Evolutionary conservation across 139 green algal genomes (phyloP).

Genomic region (Nannochloris sp.): DNA sequence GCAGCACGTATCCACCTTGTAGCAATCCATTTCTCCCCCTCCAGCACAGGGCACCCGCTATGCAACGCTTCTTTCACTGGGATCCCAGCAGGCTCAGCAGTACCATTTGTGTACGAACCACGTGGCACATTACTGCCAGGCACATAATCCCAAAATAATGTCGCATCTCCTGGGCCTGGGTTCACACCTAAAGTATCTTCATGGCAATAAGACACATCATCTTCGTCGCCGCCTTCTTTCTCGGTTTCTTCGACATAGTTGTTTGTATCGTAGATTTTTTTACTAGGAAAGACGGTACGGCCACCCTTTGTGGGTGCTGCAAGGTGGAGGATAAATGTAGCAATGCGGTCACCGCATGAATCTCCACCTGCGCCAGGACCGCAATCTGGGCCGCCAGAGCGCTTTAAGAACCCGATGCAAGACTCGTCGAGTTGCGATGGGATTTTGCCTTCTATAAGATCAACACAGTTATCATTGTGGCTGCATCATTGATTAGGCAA

Average conservation of each 20-base stretch:
- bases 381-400: slow-evolving; percentile 25
- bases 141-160: slow-evolving; percentile 35
- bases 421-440: background rate
- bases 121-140: background rate
- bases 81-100: slow-evolving; percentile 10
- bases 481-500: too few relatives aligned
- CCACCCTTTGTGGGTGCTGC: slow-evolving; percentile 10
- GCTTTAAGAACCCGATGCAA: slow-evolving; percentile 28
- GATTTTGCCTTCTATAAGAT: background rate
- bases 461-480: slow-evolving; percentile 30
- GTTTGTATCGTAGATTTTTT: background rate
- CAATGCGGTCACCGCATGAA: slow-evolving; percentile 28
- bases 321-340: slow-evolving; percentile 31
- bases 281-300: slow-evolving; percentile 23
- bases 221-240: background rate
- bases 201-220: background rate
- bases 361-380: slow-evolving; percentile 19
- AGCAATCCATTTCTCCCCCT: slow-evolving; percentile 47
- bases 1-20: slow-evolving; percentile 38
- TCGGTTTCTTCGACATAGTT: background rate
- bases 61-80: slow-evolving; percentile 20
- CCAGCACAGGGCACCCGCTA: slow-evolving; percentile 35
- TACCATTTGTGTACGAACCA: slow-evolving; percentile 16
- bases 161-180: slow-evolving; percentile 2
- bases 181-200: slow-evolving; percentile 2